phyloP scores from a whole-genome alignment of 1,139 yeast species.

The Kodamaea derodonti region DNA sequence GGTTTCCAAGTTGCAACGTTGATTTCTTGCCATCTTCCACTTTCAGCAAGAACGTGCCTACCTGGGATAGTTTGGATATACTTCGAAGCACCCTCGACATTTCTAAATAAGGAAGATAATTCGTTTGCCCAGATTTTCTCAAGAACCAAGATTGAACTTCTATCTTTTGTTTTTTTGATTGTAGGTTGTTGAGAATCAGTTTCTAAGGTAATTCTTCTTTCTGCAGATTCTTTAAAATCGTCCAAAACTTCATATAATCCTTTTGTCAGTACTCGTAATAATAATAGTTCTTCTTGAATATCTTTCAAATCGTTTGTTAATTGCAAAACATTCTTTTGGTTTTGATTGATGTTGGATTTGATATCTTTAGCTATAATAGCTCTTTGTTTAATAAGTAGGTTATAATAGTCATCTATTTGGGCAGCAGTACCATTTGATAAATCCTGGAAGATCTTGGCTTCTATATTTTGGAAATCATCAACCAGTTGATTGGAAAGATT shows the following conservation, averaged over 20 bases:
- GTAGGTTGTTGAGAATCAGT: slow-evolving; percentile 9
- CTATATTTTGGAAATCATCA: slow-evolving; percentile 29
- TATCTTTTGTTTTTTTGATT: slow-evolving; percentile 32
- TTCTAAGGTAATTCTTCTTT: slow-evolving; percentile 49
- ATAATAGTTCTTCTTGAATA: slow-evolving; percentile 62
- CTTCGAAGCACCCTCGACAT: slow-evolving; percentile 89
- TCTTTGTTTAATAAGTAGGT: slow-evolving; percentile 51
- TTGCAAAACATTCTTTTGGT: slow-evolving; percentile 67
- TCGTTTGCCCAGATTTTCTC: slow-evolving; percentile 82
- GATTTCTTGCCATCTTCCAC: slow-evolving; percentile 84
- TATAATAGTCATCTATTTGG: slow-evolving; percentile 69
- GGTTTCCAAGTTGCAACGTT: slow-evolving; percentile 87
- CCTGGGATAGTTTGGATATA: slow-evolving; percentile 74
- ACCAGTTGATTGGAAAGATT: slow-evolving; percentile 6
- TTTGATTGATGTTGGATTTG: slow-evolving; percentile 61
- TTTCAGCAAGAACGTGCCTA: slow-evolving; percentile 75
- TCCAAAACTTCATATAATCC: slow-evolving; percentile 61
- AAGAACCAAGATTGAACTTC: slow-evolving; percentile 67
- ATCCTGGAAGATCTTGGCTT: slow-evolving; percentile 48
- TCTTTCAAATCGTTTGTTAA: slow-evolving; percentile 62
- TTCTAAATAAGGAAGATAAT: slow-evolving; percentile 66
- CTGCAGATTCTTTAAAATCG: slow-evolving; percentile 70
- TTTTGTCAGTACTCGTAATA: slow-evolving; percentile 55
- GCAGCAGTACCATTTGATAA: slow-evolving; percentile 66
- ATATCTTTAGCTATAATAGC: slow-evolving; percentile 58